Evolutionary conservation across 2,329 filamentous ascomycete species (phyloP), one percentile per base, ranked within the genome.

Genomic region (Phialocephala sp.): DNA sequence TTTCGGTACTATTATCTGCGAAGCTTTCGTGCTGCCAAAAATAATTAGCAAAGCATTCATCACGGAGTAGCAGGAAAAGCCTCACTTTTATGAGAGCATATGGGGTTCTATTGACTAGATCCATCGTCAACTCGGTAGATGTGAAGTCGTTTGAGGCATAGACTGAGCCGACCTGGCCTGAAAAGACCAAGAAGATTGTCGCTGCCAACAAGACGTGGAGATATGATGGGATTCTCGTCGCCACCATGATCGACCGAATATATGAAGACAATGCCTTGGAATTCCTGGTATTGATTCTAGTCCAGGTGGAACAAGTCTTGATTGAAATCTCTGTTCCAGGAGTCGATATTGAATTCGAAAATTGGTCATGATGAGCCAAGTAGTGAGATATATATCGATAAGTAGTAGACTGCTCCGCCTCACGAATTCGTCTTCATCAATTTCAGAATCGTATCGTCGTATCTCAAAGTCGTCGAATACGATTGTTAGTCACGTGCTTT

Each of bases 381-480:
- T 24, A 32, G 18, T 5, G 4, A 27, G 32, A n/a, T 54, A 54
- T 54, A 60, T 37, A 60, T 47, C 41, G 18, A 35, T 12, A 45
- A 6, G 3, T 8, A 8, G 35, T 11, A 18, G 15, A 8, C 22
- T 45, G 22, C 57, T 43, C 57, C 37, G 57, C 57, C 57, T 43
- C 36, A 18, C 24, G 45, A 27, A 43, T 59, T 59, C 57, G 37
- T 59, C 37, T 43, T 43, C 57, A 41, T 18, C 37, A 59, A 41
- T 43, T 32, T 59, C 24, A 12, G 3, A 4, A 43, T 45, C 57
- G 57, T 59, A 59, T 41, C 50, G 27, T n/a, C 50, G 50, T 54
- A 54, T 24, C 24, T 5, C 22, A 54, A 14, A 15, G 3, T 24
- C 27, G 3, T 2, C 27, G n/a, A 22, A 50, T 8, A 6, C n/a